phyloP scores from a whole-genome alignment of 768 basidiomycete genomes.

The Naganishia kalamii region DNA sequence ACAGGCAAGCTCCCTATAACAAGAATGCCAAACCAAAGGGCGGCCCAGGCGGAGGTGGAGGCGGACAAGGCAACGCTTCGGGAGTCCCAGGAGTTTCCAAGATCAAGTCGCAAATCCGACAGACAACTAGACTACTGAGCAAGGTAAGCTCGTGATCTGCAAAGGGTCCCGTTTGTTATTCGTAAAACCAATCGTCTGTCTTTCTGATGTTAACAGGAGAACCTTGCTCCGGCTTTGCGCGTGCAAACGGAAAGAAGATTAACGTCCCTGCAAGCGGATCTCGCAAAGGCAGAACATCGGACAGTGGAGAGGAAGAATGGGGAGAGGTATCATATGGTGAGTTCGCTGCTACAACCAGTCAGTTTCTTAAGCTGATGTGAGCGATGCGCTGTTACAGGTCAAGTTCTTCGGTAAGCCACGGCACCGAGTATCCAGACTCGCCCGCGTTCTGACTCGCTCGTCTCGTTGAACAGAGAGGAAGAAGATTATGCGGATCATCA shows the following conservation, averaged over 20 bases:
- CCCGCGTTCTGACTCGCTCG: not conserved
- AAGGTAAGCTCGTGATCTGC: conserved; percentile 53
- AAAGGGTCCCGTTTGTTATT: not conserved
- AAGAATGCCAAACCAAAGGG: not conserved
- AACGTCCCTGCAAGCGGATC: conserved; percentile 59
- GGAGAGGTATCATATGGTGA: conserved; percentile 67
- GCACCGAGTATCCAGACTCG: not conserved
- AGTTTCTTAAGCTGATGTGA: not conserved
- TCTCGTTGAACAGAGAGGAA: conserved; percentile 60
- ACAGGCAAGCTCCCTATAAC: conserved; percentile 14
- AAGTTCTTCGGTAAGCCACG: conserved; percentile 79
- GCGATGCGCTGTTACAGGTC: conserved; percentile 45
- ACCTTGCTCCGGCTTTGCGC: conserved; percentile 73
- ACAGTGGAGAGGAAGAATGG: conserved; percentile 58
- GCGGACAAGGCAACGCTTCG: not conserved
- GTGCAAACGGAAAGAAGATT: conserved; percentile 73
- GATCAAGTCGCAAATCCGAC: conserved; percentile 74
- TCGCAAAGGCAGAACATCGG: conserved; percentile 39
- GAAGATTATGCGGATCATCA: conserved; percentile 73
- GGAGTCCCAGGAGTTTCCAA: conserved; percentile 68
- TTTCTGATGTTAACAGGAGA: too few relatives aligned
- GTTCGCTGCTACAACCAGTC: too few relatives aligned
- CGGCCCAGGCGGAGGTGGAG: conserved; percentile 2
- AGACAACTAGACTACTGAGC: conserved; percentile 72
- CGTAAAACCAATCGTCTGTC: too few relatives aligned